Conservation (phyloP, 805 yeast species). For the Candida pseudoglaebosa region DNA sequence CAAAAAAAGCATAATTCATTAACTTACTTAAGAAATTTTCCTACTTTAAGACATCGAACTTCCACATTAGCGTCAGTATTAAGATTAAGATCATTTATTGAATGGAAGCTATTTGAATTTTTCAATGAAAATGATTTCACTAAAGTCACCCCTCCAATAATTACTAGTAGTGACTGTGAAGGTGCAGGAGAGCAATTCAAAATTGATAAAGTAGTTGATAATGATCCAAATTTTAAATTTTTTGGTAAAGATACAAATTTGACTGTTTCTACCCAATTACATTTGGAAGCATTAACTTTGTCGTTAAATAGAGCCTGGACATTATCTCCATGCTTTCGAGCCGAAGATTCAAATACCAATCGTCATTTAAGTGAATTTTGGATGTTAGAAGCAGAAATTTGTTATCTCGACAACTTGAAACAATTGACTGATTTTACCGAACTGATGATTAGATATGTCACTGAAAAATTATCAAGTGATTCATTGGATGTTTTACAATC, state of each 20-base stretch:
- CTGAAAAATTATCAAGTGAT: slow-evolving; percentile 14
- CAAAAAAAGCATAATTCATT: slow-evolving; percentile 74
- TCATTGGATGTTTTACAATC: slow-evolving; percentile 28
- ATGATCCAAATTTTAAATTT: slow-evolving; percentile 34
- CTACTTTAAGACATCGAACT: slow-evolving; percentile 75
- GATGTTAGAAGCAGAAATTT: slow-evolving; percentile 94
- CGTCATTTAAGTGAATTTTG: slow-evolving; percentile 93
- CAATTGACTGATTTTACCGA: slow-evolving; percentile 69
- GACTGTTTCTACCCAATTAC: slow-evolving; percentile 91
- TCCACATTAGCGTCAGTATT: slow-evolving; percentile 59
- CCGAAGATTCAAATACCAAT: slow-evolving; percentile 87
- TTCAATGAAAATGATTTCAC: slow-evolving; percentile 53
- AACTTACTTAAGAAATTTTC: slow-evolving; percentile 66
- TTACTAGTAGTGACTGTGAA: slow-evolving; percentile 91
- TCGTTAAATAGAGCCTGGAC: slow-evolving; percentile 85
- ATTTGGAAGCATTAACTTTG: slow-evolving; percentile 73
- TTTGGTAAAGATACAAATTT: slow-evolving; percentile 67
- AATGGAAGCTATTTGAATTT: slow-evolving; percentile 48
- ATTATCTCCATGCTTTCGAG: slow-evolving; percentile 86
- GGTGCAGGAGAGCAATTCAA: slow-evolving; percentile 93
- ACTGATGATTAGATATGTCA: slow-evolving; percentile 56
- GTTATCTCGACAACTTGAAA: slow-evolving; percentile 54
- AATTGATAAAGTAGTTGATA: slow-evolving; percentile 36
- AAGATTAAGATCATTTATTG: slow-evolving; percentile 69
- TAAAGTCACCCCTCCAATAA: slow-evolving; percentile 80